Evolutionary conservation across 208 protist species (phyloP).

Genomic region (Spongospora subterranea): DNA sequence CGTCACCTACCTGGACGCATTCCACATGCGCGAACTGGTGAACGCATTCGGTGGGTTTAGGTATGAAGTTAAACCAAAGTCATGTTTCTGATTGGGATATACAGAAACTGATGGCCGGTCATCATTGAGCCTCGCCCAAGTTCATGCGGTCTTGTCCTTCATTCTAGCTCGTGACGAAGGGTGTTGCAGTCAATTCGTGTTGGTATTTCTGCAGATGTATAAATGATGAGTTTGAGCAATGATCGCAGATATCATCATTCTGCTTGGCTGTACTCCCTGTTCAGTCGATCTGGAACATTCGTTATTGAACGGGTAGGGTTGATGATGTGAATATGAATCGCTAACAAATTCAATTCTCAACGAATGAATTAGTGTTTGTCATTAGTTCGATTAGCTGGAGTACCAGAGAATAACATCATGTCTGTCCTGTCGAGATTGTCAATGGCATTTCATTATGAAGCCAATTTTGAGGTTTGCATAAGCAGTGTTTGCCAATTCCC

Average conservation of each 20-base stretch:
- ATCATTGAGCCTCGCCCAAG: neutral
- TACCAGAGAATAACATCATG: neutral
- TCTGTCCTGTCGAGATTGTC: neutral
- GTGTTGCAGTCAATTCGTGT: neutral
- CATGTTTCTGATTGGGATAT: neutral
- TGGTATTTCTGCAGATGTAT: neutral
- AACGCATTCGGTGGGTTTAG: neutral
- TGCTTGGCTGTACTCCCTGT: neutral
- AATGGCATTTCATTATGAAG: neutral
- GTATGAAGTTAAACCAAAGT: neutral
- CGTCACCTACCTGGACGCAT: constrained; percentile 42
- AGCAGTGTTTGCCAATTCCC: neutral
- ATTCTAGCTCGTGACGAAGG: neutral
- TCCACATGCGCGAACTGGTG: neutral
- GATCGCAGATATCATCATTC: neutral
- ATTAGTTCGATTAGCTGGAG: neutral
- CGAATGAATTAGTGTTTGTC: neutral
- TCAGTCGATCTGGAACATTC: neutral
- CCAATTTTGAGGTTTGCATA: neutral
- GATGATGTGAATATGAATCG: too few species aligned
- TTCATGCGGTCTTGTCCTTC: neutral
- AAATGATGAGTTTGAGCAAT: neutral
- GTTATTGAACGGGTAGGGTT: neutral
- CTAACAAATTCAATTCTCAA: neutral
- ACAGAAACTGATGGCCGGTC: neutral